Percentiles rank a stretch among this genome's conserved stretches.
phyloP scores from a whole-genome alignment of 2,329 filamentous ascomycete genomes.

The Cladophialophora immunda region DNA sequence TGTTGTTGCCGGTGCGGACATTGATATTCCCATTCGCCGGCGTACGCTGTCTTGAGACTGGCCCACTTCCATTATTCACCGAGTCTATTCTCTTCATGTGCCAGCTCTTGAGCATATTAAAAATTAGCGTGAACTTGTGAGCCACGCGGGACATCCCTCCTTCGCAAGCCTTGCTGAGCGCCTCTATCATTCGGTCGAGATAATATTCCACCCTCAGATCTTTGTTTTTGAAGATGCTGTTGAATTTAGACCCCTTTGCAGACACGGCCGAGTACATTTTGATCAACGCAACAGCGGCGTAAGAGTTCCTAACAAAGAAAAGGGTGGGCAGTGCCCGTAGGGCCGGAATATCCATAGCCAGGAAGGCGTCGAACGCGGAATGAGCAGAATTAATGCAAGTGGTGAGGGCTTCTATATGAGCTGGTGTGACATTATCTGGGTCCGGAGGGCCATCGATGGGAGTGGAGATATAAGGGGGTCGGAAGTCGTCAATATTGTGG shows the following conservation, averaged over 20 bases:
- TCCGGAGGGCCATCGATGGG: slow-evolving; percentile 42
- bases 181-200: slow-evolving; percentile 73
- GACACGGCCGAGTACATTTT: slow-evolving; percentile 76
- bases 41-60: slow-evolving; percentile 33
- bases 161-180: slow-evolving; percentile 71
- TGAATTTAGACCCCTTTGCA: slow-evolving; percentile 70
- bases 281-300: slow-evolving; percentile 75
- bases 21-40: slow-evolving; percentile 23
- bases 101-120: slow-evolving; percentile 76
- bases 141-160: slow-evolving; percentile 71
- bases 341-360: slow-evolving; percentile 65
- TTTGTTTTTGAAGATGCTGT: slow-evolving; percentile 73
- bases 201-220: slow-evolving; percentile 72
- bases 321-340: slow-evolving; percentile 74
- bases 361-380: slow-evolving; percentile 70
- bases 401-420: slow-evolving; percentile 72
- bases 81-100: slow-evolving; percentile 58
- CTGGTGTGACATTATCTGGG: slow-evolving; percentile 57
- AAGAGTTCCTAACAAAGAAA: slow-evolving; percentile 75
- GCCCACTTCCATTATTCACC: slow-evolving; percentile 29
- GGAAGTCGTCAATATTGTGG: slow-evolving; percentile 63
- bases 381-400: slow-evolving; percentile 74
- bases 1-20: not conserved
- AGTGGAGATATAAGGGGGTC: slow-evolving; percentile 49
- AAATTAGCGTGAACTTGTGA: slow-evolving; percentile 74